These are phyloP conservation scores for Septoria linicola DNA, from an alignment of 2,329 filamentous ascomycete species.

Conservation along the genomic window DNA sequence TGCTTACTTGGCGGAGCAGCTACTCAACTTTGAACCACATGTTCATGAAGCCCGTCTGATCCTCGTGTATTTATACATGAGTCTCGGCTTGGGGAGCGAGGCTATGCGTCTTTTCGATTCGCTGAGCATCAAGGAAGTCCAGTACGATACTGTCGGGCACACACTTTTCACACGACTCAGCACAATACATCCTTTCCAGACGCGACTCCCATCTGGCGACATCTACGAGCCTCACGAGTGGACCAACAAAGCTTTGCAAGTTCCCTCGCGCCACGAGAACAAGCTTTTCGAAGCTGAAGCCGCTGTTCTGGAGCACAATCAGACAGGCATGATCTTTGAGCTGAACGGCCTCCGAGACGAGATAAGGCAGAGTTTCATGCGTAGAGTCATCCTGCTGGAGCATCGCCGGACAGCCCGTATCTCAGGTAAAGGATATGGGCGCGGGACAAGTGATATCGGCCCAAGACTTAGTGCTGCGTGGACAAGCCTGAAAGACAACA, in stretches of 20 bases:
- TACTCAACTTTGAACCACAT: constrained; percentile 31
- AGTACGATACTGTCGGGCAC: constrained; percentile 40
- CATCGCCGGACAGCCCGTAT: constrained; percentile 36
- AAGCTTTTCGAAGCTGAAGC: constrained; percentile 36
- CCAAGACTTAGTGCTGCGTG: constrained; percentile 34
- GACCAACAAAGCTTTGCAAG: constrained; percentile 30
- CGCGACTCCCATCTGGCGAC: constrained; percentile 22
- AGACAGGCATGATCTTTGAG: constrained; percentile 41
- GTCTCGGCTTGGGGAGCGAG: constrained; percentile 35
- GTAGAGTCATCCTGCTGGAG: constrained; percentile 37
- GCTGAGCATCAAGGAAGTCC: constrained; percentile 39
- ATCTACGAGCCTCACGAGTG: constrained; percentile 34
- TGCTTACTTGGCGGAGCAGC: constrained; percentile 32
- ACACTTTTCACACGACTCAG: constrained; percentile 37
- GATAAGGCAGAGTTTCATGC: constrained; percentile 33
- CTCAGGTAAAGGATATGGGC: constrained; percentile 25
- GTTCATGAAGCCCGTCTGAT: constrained; percentile 38
- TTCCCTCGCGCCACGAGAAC: constrained; percentile 36
- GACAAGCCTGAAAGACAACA: constrained; percentile 34
- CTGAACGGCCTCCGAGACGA: constrained; percentile 35
- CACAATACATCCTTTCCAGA: constrained; percentile 33
- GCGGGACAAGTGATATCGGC: constrained; percentile 25
- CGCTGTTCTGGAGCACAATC: constrained; percentile 32
- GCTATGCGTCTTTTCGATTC: constrained; percentile 36
- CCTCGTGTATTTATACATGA: constrained; percentile 38